Evolutionary conservation across 2,329 filamentous ascomycete genomes (phyloP), one percentile per base, ranked within the genome.

Genomic region (Xenoacremonium recifei): DNA sequence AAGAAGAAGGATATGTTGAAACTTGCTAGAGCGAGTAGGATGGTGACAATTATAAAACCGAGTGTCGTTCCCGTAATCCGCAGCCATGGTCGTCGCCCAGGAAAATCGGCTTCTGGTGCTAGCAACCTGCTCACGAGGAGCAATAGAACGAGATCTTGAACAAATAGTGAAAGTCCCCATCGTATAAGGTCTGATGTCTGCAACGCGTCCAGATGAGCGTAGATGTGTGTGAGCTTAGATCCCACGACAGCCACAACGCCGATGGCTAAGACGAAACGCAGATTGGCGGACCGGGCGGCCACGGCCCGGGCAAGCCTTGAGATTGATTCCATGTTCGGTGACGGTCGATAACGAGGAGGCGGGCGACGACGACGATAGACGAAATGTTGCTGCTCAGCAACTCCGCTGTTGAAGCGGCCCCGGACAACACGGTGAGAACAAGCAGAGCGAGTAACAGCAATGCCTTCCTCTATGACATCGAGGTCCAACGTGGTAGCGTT

Each of bases 1-100:
- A 47, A 35, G 41, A 62, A 67, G 42, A 67, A 67, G 2, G 62
- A 59, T 10, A 65, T 39, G 21, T 40, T 44, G 21, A 33, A 34
- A 35, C 9, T 40, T 10, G 40, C 44, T 30, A 47, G n/a, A 5
- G 16, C 21, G 4, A 37, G 11, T 11, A 39, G 9, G 12, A 37
- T 29, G 4, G 27, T 4, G 3, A 13, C 25, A 11, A 39, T 13
- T 6, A 25, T 17, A 20, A 50, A 40, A 3, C 42, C 40, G 12
- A 37, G 9, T 3, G 30, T 18, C 16, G 40, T 34, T 3, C 47
- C 39, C 3, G 31, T 13, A 4, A 32, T 15, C 10, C 35, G 36
- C 10, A 44, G 15, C n/a, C n/a, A n/a, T n/a, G n/a, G n/a, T n/a
- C n/a, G n/a, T 27, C 23, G 21, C 42, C 42, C 44, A 6, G 25